A percentile compares a stretch with the other conserved stretches of the same genome.
These are phyloP conservation scores for Cladosporium velox DNA, from an alignment of 2,329 filamentous ascomycete species.

Conservation along the genomic window DNA sequence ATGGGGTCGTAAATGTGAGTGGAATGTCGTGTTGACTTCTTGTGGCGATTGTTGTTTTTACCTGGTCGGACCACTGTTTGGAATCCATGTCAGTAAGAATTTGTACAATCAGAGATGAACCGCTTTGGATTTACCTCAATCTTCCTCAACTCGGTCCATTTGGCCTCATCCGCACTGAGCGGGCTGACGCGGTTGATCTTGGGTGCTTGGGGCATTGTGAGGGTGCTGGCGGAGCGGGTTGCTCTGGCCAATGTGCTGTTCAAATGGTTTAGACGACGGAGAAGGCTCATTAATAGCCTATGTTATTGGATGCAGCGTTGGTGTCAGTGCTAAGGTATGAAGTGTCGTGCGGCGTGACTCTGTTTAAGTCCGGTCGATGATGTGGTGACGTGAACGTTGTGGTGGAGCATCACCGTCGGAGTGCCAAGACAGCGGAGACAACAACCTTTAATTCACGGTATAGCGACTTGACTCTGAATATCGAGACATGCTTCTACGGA, in stretches of 20 bases:
- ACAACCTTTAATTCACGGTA: neutral
- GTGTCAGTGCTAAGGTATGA: too few relatives aligned
- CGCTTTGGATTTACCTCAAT: conserved; percentile 42
- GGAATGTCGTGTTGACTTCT: neutral
- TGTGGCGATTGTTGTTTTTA: conserved; percentile 10
- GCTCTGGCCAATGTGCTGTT: conserved; percentile 2
- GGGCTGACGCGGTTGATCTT: conserved; percentile 51
- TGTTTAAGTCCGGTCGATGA: neutral
- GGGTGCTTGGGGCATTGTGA: conserved; percentile 44
- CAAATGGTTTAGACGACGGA: conserved; percentile 2
- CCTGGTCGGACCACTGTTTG: conserved; percentile 42
- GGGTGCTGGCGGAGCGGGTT: conserved; percentile 14
- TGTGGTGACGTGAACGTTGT: neutral
- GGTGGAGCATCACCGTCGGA: neutral
- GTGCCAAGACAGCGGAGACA: neutral
- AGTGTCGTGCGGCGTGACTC: too few relatives aligned
- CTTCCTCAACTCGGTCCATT: conserved; percentile 59
- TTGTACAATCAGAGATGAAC: neutral
- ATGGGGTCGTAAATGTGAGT: neutral
- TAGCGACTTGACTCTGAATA: neutral
- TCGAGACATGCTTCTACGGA: neutral
- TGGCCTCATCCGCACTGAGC: conserved; percentile 54
- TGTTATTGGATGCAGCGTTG: too few relatives aligned
- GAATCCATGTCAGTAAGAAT: neutral
- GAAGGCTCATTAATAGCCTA: conserved; percentile 8